phyloP scores from a whole-genome alignment of 345 rosid genomes.

The Ailanthus altissimus region DNA sequence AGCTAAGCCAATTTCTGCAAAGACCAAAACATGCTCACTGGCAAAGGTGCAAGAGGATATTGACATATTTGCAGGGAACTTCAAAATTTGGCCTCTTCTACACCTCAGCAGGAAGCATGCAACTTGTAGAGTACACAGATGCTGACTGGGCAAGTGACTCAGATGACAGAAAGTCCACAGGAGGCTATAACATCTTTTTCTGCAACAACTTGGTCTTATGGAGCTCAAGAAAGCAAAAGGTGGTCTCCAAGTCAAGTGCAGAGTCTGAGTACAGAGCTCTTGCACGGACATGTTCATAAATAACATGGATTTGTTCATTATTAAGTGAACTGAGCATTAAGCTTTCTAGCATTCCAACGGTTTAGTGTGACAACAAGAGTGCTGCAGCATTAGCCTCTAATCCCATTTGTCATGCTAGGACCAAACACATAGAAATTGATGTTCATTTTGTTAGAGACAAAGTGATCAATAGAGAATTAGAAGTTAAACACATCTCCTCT shows the following conservation, averaged over 20 bases:
- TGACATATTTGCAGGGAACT: no score
- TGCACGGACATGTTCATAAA: not conserved
- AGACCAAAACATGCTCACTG: not conserved
- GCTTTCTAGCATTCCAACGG: no score
- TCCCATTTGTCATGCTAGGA: not conserved
- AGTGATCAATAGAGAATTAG: not conserved
- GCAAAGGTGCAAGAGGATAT: no score
- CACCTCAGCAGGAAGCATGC: no score
- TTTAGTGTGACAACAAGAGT: not conserved
- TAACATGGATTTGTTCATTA: not conserved
- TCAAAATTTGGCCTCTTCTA: no score
- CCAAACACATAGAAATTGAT: not conserved
- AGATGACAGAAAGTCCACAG: not conserved
- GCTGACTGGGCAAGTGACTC: not conserved
- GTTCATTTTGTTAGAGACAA: not conserved
- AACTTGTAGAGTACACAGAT: not conserved
- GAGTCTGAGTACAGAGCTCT: not conserved
- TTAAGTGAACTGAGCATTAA: no score
- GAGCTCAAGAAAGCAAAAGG: no score
- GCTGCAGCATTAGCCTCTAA: no score
- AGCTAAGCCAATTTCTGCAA: not conserved
- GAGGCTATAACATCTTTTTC: not conserved
- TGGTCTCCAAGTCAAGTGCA: not conserved
- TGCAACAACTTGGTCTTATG: no score
- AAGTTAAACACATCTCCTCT: no score